Evolutionary conservation across 331 rosid species (phyloP).

Genomic region (Acacia pycnantha): DNA sequence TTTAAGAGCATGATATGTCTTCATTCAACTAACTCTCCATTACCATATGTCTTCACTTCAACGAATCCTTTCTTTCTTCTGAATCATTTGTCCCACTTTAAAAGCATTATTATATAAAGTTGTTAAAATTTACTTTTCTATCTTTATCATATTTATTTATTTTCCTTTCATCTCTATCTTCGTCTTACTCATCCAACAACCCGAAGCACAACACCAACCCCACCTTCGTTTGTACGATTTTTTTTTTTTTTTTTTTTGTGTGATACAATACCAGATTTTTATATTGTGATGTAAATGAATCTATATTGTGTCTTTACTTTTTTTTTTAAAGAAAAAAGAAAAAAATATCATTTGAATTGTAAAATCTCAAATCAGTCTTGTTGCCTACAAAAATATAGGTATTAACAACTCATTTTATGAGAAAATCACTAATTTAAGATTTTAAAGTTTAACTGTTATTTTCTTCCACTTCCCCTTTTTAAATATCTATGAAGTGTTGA

Average conservation of each 20-base stretch:
- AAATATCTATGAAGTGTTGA: not conserved
- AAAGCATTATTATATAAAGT: not conserved
- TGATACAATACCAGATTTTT: not conserved
- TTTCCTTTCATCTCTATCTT: not conserved
- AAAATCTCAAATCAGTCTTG: no score
- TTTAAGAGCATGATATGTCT: not conserved
- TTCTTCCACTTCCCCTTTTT: not conserved
- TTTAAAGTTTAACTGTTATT: no score
- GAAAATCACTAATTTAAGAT: no score
- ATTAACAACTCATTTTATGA: no score
- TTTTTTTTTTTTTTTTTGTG: not conserved
- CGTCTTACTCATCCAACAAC: not conserved
- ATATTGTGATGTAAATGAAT: not conserved
- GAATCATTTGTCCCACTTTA: not conserved
- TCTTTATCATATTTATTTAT: not conserved
- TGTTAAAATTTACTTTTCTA: not conserved
- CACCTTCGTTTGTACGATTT: not conserved
- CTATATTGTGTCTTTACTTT: not conserved
- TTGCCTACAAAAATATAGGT: no score
- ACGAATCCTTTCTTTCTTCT: not conserved
- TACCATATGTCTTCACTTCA: not conserved
- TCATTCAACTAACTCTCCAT: not conserved
- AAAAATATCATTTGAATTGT: no score
- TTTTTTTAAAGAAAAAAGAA: no score
- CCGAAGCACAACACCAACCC: not conserved